Conservation (phyloP, 352 stramenopile genomes). For the Phytopythium mirpurense region DNA sequence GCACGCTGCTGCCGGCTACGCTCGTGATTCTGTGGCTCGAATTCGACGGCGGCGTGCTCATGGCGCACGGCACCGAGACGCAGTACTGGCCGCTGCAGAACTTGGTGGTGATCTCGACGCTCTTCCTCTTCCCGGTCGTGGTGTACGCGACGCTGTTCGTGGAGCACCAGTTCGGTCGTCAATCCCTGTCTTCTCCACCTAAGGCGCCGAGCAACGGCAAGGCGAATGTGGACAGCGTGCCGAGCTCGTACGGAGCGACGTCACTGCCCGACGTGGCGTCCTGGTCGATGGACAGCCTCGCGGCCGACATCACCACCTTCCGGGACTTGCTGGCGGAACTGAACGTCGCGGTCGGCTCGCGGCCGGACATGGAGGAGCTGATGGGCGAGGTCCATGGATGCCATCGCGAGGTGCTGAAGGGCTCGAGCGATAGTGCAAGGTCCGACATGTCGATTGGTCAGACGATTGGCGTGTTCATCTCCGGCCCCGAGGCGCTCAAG, state of each 20-base stretch:
- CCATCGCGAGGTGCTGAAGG: constrained; percentile 4
- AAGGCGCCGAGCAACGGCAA: not conserved
- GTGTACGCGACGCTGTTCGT: constrained; percentile 19
- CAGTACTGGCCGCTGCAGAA: constrained; percentile 47
- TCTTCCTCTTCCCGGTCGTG: constrained; percentile 28
- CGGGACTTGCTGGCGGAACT: constrained; percentile 25
- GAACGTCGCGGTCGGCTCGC: constrained; percentile 17
- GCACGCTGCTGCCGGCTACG: constrained; percentile 18
- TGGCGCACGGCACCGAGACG: constrained; percentile 24
- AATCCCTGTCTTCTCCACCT: not conserved
- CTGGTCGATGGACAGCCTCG: constrained; percentile 5
- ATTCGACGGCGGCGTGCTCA: constrained; percentile 24
- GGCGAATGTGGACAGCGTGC: not conserved
- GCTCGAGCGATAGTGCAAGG: not conserved
- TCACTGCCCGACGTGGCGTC: not conserved
- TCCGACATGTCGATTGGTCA: not conserved
- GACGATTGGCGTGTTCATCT: constrained; percentile 22
- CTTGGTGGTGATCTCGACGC: constrained; percentile 29
- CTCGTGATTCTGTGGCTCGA: constrained; percentile 31
- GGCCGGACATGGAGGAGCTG: constrained; percentile 27
- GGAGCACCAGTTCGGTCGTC: constrained; percentile 8
- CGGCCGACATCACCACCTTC: constrained; percentile 15
- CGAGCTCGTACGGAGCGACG: not conserved
- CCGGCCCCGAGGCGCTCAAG: constrained; percentile 19
- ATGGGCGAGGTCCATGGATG: constrained; percentile 20